Base-by-base conservation (phyloP, 345 rosid species). In the Pseudoturritis turrita region DNA sequence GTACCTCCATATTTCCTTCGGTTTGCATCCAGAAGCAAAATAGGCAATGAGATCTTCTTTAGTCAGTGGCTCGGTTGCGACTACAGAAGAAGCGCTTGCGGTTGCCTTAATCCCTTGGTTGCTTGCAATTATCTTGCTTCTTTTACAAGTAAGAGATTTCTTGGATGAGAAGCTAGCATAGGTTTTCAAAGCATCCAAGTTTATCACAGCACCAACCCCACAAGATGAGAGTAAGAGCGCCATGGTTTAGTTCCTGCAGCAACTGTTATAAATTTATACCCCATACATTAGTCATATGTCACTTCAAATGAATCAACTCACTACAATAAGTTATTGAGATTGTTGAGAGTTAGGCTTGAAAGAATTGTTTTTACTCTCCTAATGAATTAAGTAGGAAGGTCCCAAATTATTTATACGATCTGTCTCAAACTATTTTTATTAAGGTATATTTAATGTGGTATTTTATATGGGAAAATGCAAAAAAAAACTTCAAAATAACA, bases 21-120 rank as follows among this genome's bases (percentile, higher is more conserved):
- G 79, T 81, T 91, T 89, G 83, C 97, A 91, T 26, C 96, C 97
- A 43, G 97, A 89, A 62, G 87, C 90, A 77, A 91, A 91, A 72
- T 87, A 88, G 49, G 63, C 78, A 6, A 91, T 80, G 54, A 91
- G 91, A 83, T 91, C 94, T 78, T 88, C 94, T 65, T 83, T 88
- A 9, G 90, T 89, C 56, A 91, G 68, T 22, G 97, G 96, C 51
- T 85, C 89, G 2, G 86, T 52, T 31, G 62, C 78, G 46, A 85
- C 62, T 23, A 73, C 83, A 21, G 85, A 83, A 10, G 94, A 88
- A 73, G 88, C 87, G 67, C 88, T 89, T 18, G 92, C 84, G 8
- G 7, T 23, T 23, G 88, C 87, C 68, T 86, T 89, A 70, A 74
- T 74, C 40, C 73, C 26, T 43, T 29, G 69, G 69, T 9, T 66